These are phyloP conservation scores for Grosmannia penicillata DNA, from an alignment of 2,329 filamentous ascomycete genomes.

Conservation along the genomic window DNA sequence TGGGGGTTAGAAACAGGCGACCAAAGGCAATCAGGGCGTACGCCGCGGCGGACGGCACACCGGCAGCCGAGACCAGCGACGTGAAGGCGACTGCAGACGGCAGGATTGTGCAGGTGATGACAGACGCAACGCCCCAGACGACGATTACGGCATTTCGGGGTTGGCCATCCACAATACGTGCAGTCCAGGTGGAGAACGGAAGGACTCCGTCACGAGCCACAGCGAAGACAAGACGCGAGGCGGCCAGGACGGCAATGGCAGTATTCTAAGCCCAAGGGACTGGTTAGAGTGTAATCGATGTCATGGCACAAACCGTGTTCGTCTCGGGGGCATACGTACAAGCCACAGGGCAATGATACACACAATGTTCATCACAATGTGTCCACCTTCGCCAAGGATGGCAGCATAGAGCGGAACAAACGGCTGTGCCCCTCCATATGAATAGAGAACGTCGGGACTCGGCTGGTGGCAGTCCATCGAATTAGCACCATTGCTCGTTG, in stretches of 20 bases:
- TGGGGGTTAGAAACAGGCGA: constrained; percentile 4
- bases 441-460: constrained; percentile 2
- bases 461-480: not conserved
- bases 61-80: constrained; percentile 6
- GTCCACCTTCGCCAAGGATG: constrained; percentile 6
- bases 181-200: constrained; percentile 4
- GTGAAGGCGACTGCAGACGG: constrained; percentile 8
- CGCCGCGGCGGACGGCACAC: constrained; percentile 6
- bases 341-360: constrained; percentile 8
- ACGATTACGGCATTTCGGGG: constrained; percentile 9
- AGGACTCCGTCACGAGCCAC: constrained; percentile 8
- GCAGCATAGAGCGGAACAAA: constrained; percentile 8
- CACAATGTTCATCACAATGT: constrained; percentile 7
- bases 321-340: not conserved
- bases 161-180: constrained; percentile 5
- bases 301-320: too few relatives aligned
- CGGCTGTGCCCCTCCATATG: constrained; percentile 7
- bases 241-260: constrained; percentile 7
- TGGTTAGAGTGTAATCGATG: too few relatives aligned
- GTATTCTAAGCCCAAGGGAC: too few relatives aligned
- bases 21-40: constrained; percentile 4
- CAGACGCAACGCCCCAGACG: constrained; percentile 6
- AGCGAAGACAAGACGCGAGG: constrained; percentile 8
- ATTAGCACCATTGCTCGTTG: not conserved
- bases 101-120: constrained; percentile 8